Evolutionary conservation across 768 basidiomycete species (phyloP).

Genomic region (Mycena vitilis): DNA sequence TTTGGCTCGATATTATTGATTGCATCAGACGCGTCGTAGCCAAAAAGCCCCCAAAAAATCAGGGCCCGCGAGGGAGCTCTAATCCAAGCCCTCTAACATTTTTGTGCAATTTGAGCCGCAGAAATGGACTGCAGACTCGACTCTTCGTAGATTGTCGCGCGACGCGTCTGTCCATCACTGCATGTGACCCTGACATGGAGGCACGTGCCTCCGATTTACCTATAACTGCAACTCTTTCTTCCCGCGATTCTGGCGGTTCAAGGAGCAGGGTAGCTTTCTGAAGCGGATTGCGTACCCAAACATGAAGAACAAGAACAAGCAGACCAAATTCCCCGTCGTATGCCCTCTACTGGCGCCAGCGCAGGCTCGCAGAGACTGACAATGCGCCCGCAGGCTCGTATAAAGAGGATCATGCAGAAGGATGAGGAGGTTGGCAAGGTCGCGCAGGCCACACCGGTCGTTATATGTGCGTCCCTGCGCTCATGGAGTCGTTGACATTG

Average conservation of each 20-base stretch:
- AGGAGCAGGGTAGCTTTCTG: neutral
- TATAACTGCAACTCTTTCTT: neutral
- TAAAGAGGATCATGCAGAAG: constrained; percentile 99
- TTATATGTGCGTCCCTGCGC: constrained; percentile 79
- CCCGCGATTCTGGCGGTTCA: neutral
- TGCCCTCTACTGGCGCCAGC: constrained; percentile 43
- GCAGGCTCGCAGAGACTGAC: constrained; percentile 6
- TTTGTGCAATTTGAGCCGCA: no score
- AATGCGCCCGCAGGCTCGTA: constrained; percentile 75
- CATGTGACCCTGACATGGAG: neutral
- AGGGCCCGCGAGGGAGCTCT: no score
- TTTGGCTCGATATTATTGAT: no score
- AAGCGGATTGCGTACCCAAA: constrained; percentile 2
- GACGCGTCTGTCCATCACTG: neutral
- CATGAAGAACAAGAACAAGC: constrained; percentile 94
- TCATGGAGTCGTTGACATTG: neutral
- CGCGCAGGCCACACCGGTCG: constrained; percentile 94
- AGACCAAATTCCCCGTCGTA: constrained; percentile 92
- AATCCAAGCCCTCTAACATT: no score
- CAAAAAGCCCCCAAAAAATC: no score
- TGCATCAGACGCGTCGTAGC: no score
- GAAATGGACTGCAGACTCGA: neutral
- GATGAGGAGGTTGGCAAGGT: constrained; percentile 99
- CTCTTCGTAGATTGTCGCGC: neutral
- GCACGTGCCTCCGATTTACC: constrained; percentile 4